Percentiles rank a stretch among this genome's conserved stretches.
Conservation (phyloP, 2,329 filamentous ascomycete genomes). For the Penicillium rolfsii region DNA sequence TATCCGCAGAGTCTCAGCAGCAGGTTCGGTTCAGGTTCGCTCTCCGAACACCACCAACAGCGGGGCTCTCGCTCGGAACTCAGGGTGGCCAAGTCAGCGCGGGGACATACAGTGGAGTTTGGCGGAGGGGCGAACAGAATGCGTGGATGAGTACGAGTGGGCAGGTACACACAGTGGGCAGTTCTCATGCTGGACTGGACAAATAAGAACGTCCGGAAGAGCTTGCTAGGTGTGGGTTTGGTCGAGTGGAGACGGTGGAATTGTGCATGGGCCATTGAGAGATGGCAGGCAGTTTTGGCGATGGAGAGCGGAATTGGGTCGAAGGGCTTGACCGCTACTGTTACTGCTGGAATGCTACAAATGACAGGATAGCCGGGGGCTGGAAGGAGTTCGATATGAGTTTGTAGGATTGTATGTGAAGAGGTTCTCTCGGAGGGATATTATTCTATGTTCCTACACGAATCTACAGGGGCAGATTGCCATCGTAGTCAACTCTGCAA, state of each 20-base stretch:
- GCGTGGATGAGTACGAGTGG: slow-evolving; percentile 16
- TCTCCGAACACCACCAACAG: neutral
- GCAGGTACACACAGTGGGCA: slow-evolving; percentile 4
- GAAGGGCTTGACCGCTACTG: slow-evolving; percentile 29
- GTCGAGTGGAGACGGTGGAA: slow-evolving; percentile 15
- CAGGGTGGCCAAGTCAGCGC: slow-evolving; percentile 30
- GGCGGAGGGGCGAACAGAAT: slow-evolving; percentile 11
- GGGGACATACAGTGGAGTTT: slow-evolving; percentile 18
- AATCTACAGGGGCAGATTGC: neutral
- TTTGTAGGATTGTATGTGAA: neutral
- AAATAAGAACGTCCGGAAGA: neutral
- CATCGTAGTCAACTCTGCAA: neutral
- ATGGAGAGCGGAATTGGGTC: slow-evolving; percentile 12
- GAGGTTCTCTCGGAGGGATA: neutral
- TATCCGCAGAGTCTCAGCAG: neutral
- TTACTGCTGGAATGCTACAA: neutral
- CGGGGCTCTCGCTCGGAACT: slow-evolving; percentile 17
- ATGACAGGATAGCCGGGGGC: neutral
- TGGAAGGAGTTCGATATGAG: neutral
- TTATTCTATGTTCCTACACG: no score
- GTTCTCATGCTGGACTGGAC: slow-evolving; percentile 11
- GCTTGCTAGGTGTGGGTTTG: neutral
- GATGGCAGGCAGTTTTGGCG: neutral
- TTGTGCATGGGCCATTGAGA: slow-evolving; percentile 3
- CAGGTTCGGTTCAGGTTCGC: neutral